Evolutionary conservation across 2,329 filamentous ascomycete genomes (phyloP), one percentile per base, ranked within the genome.

Genomic region (Akanthomyces muscarius): DNA sequence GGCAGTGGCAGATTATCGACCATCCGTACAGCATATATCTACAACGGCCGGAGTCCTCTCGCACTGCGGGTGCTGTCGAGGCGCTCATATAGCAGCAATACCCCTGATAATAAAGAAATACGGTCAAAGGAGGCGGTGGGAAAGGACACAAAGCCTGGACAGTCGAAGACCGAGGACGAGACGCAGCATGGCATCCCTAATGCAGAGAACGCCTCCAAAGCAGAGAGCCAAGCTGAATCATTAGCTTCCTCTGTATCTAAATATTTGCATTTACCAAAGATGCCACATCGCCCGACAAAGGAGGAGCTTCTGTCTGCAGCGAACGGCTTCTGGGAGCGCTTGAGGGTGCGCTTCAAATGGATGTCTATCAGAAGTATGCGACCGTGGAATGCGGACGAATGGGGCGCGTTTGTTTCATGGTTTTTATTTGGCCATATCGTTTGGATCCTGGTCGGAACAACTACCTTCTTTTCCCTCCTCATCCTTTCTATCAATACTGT

Each of bases 311-410:
- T 99, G 42, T 89, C 91, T 23, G 94, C 95, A 5, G 92, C 95
- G 42, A 97, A 88, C 25, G 93, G 93, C 1, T 97, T 98, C 74
- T 95, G 92, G 88, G 89, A 96, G 66, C 86, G 95, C 55, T 76
- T 97, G 51, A 92, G 89, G 71, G 90, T 98, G 28, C 89, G 92
- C 47, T 96, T 98, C 79, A 99, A 99, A 76, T 99, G 95, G 95
- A 89, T 95, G 70, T 96, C 95, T 2, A 99, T 99, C 70, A 84
- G 93, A 72, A 97, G 93, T 73, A 91, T 90, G 74, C 85, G 95
- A 44, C 95, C 95, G 0, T 99, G 95, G 86, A 99, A 96, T 74
- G 85, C 89, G 25, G 95, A 99, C 74, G 95, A 99, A 77, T 97
- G 97, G 81, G 91, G 92, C 52, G 95, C 95, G 4, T 94, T 99